These are phyloP conservation scores for Trametes cingulata DNA, from an alignment of 768 basidiomycete genomes.

Conservation along the genomic window DNA sequence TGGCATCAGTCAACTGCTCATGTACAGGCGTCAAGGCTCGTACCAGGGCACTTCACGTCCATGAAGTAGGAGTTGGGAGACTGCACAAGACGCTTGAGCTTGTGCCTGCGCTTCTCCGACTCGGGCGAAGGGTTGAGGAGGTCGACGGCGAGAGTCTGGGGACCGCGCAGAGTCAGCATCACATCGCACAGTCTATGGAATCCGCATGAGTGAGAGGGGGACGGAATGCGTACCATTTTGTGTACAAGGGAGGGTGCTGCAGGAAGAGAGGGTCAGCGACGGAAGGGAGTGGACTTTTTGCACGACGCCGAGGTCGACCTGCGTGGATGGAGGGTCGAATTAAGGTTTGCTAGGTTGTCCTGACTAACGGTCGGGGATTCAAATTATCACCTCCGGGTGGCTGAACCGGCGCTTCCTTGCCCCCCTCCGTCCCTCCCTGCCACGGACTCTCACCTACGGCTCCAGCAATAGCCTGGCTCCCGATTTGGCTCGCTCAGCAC, in stretches of 20 bases:
- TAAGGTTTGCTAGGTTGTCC: conserved; percentile 21
- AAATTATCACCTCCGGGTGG: conserved; percentile 18
- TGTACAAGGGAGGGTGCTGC: conserved; percentile 7
- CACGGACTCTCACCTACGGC: background rate
- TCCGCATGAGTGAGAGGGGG: background rate
- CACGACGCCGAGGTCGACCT: conserved; percentile 27
- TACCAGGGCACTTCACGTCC: conserved; percentile 99
- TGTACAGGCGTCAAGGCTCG: conserved; percentile 32
- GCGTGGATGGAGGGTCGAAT: conserved; percentile 25
- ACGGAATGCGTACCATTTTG: conserved; percentile 31
- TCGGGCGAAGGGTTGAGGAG: conserved; percentile 94
- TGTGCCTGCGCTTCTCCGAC: conserved; percentile 88
- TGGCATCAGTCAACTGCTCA: conserved; percentile 13
- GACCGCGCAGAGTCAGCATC: background rate
- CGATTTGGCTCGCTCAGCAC: no score
- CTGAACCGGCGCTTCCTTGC: conserved; percentile 15
- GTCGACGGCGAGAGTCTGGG: conserved; percentile 92
- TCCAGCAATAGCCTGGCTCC: background rate
- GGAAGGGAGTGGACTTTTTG: conserved; percentile 25
- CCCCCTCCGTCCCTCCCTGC: background rate
- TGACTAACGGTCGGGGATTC: conserved; percentile 20
- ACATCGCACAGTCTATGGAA: background rate
- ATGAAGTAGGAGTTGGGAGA: conserved; percentile 99
- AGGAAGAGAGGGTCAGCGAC: conserved; percentile 20
- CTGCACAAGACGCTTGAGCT: conserved; percentile 99